Base-by-base conservation (phyloP, 352 stramenopile species). In the Peronospora belbahrii region DNA sequence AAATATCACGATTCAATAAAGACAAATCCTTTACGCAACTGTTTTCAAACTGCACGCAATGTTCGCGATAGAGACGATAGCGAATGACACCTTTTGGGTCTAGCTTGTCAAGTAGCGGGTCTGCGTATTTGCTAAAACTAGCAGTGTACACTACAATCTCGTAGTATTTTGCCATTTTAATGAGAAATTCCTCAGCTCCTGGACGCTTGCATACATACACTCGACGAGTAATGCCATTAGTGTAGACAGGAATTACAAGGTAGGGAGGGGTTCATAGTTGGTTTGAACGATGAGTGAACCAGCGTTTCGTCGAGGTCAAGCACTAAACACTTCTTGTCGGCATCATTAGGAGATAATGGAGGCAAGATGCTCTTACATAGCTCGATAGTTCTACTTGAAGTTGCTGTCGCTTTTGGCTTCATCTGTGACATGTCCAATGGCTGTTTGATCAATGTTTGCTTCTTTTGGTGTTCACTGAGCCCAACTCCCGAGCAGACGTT, bases 121-220 rank as follows among this genome's bases (percentile, higher is more conserved):
- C 89, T 6, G 96, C 96, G 62, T 99, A 99, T 67, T 85, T 98
- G 65, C 91, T 97, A 9, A 99, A 70, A 68, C 80, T 97, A 8
- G 96, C 96, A 3, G 96, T 99, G 74, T 98, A 99, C 20, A 99
- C 79, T 10, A 99, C 89, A 47, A 99, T 95, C 66, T 99, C 95
- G 65, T 98, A 99, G 55, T 93, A 56, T 52, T 97, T 95, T 9
- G 90, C 77, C 81, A 99, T 96, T 52, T 96, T 77, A 2, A 94
- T 34, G 8, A 99, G 78, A 64, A 99, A 99, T 50, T 97, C 76
- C 38, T 98, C 90, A 3, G 97, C 93, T 0, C 94, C 90, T 2
- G 94, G 93, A 14, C 94, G 76, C 60, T 95, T 97, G 37, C 75
- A 75, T 22, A 97, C 82, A 58, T 95, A 97, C 15, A 97, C 85